Percentiles rank a stretch among this genome's conserved stretches.
phyloP scores from a whole-genome alignment of 2,329 filamentous ascomycete genomes.

The Dactylellina parvicollis region DNA sequence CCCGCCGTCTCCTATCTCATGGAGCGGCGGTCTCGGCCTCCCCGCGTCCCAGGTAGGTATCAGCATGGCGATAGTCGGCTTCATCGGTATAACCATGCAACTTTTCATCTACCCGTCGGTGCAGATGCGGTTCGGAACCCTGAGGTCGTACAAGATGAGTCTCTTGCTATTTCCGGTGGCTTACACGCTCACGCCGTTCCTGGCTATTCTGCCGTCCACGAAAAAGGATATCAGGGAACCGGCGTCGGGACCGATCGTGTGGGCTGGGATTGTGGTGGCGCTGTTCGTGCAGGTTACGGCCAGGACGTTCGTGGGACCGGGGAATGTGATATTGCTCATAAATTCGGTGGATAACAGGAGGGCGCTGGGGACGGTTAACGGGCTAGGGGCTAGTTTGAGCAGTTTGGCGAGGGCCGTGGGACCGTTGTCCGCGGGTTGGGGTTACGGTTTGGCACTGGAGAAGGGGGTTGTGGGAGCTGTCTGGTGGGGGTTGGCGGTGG shows the following conservation, averaged over 20 bases:
- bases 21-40: constrained; percentile 79
- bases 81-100: constrained; percentile 78
- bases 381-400: constrained; percentile 66
- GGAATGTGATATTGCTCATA: constrained; percentile 70
- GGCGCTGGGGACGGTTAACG: constrained; percentile 70
- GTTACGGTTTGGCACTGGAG: constrained; percentile 65
- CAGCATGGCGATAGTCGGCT: constrained; percentile 78
- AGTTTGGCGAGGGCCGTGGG: constrained; percentile 65
- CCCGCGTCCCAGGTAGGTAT: constrained; percentile 76
- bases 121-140: constrained; percentile 73
- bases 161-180: constrained; percentile 76
- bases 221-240: constrained; percentile 64
- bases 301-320: constrained; percentile 73
- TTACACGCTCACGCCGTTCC: constrained; percentile 75
- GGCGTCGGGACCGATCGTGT: constrained; percentile 68
- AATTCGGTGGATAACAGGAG: constrained; percentile 70
- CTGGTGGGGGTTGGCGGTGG: constrained; percentile 62
- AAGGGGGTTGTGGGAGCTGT: constrained; percentile 64
- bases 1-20: constrained; percentile 68
- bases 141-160: constrained; percentile 74
- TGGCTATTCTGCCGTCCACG: constrained; percentile 72
- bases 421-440: constrained; percentile 66
- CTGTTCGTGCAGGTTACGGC: constrained; percentile 76
- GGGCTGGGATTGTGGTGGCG: constrained; percentile 72
- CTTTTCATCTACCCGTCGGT: constrained; percentile 76